Percentiles rank a stretch among this genome's conserved stretches.
Evolutionary conservation across 768 basidiomycete species (phyloP).

Genomic region (Hysterangium stoloniferum): DNA sequence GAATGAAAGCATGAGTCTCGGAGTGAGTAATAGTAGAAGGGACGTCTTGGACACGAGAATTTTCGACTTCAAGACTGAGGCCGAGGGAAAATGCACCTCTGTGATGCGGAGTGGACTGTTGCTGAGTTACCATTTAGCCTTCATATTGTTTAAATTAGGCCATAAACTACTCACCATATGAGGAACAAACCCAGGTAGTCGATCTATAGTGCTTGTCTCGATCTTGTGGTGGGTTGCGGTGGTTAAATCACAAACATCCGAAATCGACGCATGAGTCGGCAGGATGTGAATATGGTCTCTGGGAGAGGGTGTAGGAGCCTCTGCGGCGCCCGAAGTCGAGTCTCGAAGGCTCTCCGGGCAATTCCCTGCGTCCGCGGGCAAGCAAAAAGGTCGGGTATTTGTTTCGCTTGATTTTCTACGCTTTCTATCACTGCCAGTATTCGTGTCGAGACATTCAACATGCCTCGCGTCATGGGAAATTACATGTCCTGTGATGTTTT

Average conservation of each 20-base stretch:
- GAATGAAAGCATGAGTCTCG: background rate
- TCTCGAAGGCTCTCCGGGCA: background rate
- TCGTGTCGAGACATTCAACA: constrained; percentile 11
- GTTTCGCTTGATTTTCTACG: background rate
- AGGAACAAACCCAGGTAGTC: background rate
- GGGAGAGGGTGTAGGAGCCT: background rate
- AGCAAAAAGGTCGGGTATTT: background rate
- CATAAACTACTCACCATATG: background rate
- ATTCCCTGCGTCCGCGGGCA: background rate
- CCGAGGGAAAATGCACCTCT: background rate
- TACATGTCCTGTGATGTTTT: constrained; percentile 1
- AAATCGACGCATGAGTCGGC: background rate
- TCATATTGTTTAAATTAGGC: background rate
- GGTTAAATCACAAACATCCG: background rate
- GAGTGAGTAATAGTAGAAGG: background rate
- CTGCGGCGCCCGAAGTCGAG: constrained; percentile 1
- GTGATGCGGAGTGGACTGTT: background rate
- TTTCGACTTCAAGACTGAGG: background rate
- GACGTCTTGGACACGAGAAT: background rate
- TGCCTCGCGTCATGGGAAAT: constrained; percentile 14
- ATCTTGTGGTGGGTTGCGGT: background rate
- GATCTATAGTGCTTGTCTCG: background rate
- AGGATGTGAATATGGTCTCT: background rate
- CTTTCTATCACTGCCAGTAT: background rate
- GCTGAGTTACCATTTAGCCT: background rate